phyloP scores from a whole-genome alignment of 192 early-diverging fungal genomes.

The Lobulomyces angularis region DNA sequence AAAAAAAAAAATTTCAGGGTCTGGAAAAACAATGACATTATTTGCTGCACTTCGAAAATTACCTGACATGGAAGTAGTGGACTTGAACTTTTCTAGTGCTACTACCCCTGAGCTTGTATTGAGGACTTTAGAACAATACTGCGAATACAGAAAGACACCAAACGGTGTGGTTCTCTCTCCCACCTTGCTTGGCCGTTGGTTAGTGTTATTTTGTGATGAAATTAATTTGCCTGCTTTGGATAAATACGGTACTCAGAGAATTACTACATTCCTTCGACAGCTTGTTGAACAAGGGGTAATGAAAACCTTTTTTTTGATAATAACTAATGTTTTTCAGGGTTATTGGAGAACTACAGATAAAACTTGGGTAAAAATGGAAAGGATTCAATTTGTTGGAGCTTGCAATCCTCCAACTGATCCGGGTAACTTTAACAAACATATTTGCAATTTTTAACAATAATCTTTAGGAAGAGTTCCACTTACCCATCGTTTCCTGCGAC shows the following conservation, averaged over 20 bases:
- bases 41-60: conserved; percentile 88
- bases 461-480: conserved; percentile 95
- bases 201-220: conserved; percentile 99
- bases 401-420: conserved; percentile 99
- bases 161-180: conserved; percentile 80
- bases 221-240: conserved; percentile 95
- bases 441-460: no score
- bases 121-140: conserved; percentile 94
- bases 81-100: conserved; percentile 97
- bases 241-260: conserved; percentile 95
- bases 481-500: conserved; percentile 90
- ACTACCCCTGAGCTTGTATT: conserved; percentile 91
- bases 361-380: conserved; percentile 87
- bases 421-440: no score
- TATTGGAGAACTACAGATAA: conserved; percentile 91
- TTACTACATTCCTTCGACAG: conserved; percentile 91
- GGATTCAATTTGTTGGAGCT: conserved; percentile 98
- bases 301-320: no score
- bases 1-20: neutral
- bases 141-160: conserved; percentile 93
- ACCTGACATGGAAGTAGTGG: conserved; percentile 91
- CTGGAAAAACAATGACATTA: conserved; percentile 80
- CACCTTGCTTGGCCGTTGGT: conserved; percentile 71
- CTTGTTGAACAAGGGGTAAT: conserved; percentile 84
- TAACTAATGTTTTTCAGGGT: no score